Conservation (phyloP, 2,329 filamentous ascomycete species). For the Fusarium sp. region DNA sequence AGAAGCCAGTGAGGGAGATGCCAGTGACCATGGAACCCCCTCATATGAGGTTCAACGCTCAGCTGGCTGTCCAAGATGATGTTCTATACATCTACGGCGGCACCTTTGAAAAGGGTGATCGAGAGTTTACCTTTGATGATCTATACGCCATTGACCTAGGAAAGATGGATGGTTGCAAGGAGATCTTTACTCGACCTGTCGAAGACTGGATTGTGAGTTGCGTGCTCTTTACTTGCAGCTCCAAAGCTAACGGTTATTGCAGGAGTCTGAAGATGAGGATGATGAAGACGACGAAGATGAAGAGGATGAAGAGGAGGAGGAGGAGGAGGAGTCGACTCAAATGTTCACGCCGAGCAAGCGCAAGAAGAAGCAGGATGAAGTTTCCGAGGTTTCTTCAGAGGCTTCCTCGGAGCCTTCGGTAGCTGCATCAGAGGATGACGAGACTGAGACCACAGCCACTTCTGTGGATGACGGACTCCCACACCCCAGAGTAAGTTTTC, state of each 20-base stretch:
- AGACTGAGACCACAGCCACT: slow-evolving; percentile 59
- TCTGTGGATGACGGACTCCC: slow-evolving; percentile 80
- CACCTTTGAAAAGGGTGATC: slow-evolving; percentile 93
- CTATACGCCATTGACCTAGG: slow-evolving; percentile 93
- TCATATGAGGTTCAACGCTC: slow-evolving; percentile 90
- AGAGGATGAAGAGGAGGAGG: slow-evolving; percentile 65
- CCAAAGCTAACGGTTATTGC: slow-evolving; percentile 31
- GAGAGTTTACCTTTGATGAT: slow-evolving; percentile 96
- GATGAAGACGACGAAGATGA: slow-evolving; percentile 71
- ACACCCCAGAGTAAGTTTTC: slow-evolving; percentile 66
- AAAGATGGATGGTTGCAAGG: slow-evolving; percentile 92
- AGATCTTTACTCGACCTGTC: slow-evolving; percentile 86
- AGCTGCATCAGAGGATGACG: slow-evolving; percentile 54
- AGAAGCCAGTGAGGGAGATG: slow-evolving; percentile 70
- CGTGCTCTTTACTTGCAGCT: background rate
- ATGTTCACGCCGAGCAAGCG: slow-evolving; percentile 64
- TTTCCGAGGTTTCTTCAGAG: slow-evolving; percentile 52
- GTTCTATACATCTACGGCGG: slow-evolving; percentile 94
- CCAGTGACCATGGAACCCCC: slow-evolving; percentile 83
- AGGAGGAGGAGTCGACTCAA: slow-evolving; percentile 59
- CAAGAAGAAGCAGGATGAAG: slow-evolving; percentile 63
- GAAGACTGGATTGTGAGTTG: slow-evolving; percentile 79
- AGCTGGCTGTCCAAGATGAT: slow-evolving; percentile 91
- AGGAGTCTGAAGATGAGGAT: slow-evolving; percentile 70
- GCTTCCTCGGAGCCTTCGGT: slow-evolving; percentile 36